These are phyloP conservation scores for Przewalskia tangutica DNA, from an alignment of 257 asterid genomes.

Conservation along the genomic window DNA sequence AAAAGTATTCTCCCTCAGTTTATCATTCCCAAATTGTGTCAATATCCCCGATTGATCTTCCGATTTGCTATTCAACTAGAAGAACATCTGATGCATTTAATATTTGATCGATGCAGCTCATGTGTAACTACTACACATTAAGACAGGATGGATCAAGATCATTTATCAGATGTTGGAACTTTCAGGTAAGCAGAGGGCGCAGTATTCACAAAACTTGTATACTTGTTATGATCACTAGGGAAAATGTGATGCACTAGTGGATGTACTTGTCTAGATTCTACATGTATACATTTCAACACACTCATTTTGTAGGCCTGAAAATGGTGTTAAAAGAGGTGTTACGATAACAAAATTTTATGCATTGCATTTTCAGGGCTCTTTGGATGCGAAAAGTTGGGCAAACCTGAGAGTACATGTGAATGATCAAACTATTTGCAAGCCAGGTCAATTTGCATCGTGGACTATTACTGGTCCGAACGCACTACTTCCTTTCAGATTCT, in stretches of 20 bases:
- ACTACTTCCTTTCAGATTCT: slow-evolving; percentile 80
- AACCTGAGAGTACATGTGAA: slow-evolving; percentile 73
- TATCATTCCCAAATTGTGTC: neutral
- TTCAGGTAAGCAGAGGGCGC: slow-evolving; percentile 44
- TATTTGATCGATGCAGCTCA: slow-evolving; percentile 42
- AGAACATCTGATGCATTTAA: neutral
- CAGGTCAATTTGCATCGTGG: slow-evolving; percentile 95
- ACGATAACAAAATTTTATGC: neutral
- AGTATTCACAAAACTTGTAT: neutral
- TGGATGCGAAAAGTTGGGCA: slow-evolving; percentile 76
- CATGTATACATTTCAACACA: neutral
- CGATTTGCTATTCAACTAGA: neutral
- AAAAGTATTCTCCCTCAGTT: neutral
- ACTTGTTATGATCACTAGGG: neutral
- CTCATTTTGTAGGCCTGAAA: neutral
- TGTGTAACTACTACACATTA: slow-evolving; percentile 91
- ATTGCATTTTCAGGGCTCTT: slow-evolving; percentile 51
- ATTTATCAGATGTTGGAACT: slow-evolving; percentile 71
- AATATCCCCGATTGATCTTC: neutral
- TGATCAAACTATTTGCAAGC: slow-evolving; percentile 67
- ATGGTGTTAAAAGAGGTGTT: neutral
- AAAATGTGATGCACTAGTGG: neutral
- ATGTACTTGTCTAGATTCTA: neutral
- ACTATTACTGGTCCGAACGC: slow-evolving; percentile 67
- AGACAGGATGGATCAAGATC: slow-evolving; percentile 95